Evolutionary conservation across 139 green algal genomes (phyloP).

Genomic region (Volvox reticuliferus): DNA sequence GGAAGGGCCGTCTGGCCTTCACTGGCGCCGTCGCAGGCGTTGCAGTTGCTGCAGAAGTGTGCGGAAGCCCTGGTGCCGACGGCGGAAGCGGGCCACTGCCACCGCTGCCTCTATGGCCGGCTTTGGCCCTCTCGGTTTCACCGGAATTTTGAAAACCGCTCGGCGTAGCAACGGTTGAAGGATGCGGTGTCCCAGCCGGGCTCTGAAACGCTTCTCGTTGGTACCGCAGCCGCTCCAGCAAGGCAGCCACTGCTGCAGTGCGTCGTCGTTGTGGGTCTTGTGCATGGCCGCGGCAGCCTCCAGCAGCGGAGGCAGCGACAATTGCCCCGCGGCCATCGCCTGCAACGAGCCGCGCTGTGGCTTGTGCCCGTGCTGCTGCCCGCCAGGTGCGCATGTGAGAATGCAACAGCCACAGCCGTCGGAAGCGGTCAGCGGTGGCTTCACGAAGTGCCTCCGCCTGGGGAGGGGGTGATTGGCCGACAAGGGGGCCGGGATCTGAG

Average conservation of each 20-base stretch:
- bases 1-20: conserved; percentile 2
- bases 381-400: conserved; percentile 16
- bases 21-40: neutral
- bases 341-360: neutral
- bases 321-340: neutral
- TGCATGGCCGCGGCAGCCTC: neutral
- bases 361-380: neutral
- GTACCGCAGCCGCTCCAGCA: neutral
- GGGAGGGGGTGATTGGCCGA: neutral
- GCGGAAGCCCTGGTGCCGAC: neutral
- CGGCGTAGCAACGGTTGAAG: too few relatives aligned
- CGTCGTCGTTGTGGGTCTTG: neutral
- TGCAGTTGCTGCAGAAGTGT: neutral
- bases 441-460: neutral
- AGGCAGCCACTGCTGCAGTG: neutral
- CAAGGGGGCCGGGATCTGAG: neutral
- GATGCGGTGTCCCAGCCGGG: neutral
- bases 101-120: neutral
- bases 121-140: neutral
- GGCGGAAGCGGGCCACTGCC: neutral
- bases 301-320: neutral
- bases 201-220: conserved; percentile 24
- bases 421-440: conserved; percentile 15
- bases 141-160: too few relatives aligned
- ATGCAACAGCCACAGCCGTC: conserved; percentile 43